A percentile compares a stretch with the other conserved stretches of the same genome.
Conservation (phyloP, 2,329 filamentous ascomycete genomes). For the Sclerotiophoma versabilis region DNA sequence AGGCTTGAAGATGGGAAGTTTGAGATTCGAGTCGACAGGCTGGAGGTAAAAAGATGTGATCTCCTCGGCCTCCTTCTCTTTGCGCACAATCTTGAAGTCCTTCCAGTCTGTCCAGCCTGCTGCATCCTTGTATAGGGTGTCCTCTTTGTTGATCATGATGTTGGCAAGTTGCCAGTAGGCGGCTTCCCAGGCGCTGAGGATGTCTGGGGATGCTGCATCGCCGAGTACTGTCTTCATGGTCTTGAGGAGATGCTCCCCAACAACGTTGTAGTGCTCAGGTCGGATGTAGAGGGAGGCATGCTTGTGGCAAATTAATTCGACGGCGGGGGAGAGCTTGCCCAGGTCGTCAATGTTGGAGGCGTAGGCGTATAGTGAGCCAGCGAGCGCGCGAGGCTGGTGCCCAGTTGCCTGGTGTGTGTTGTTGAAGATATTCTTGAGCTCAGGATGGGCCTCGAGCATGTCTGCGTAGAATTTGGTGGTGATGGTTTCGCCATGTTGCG, state of each 20-base stretch:
- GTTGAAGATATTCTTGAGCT: slow-evolving; percentile 76
- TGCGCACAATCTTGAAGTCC: slow-evolving; percentile 69
- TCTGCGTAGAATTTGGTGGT: slow-evolving; percentile 75
- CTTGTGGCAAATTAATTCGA: slow-evolving; percentile 78
- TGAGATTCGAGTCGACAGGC: slow-evolving; percentile 65
- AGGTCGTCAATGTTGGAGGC: slow-evolving; percentile 76
- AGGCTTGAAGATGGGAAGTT: slow-evolving; percentile 69
- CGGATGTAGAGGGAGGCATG: slow-evolving; percentile 74
- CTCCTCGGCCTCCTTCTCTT: slow-evolving; percentile 70
- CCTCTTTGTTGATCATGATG: slow-evolving; percentile 73
- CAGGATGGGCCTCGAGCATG: slow-evolving; percentile 70
- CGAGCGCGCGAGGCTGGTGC: slow-evolving; percentile 73
- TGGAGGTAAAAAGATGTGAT: slow-evolving; percentile 75
- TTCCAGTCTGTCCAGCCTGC: slow-evolving; percentile 72
- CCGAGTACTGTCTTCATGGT: slow-evolving; percentile 74
- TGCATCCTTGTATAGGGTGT: slow-evolving; percentile 66
- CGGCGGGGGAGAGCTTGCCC: slow-evolving; percentile 61
- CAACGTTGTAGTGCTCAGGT: slow-evolving; percentile 73
- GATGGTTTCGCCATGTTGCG: slow-evolving; percentile 71
- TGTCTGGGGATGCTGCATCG: slow-evolving; percentile 68
- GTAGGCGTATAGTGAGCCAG: slow-evolving; percentile 72
- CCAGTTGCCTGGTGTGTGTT: slow-evolving; percentile 71
- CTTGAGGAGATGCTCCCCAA: slow-evolving; percentile 72
- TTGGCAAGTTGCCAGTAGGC: slow-evolving; percentile 78
- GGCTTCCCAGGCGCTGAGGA: slow-evolving; percentile 71